Percentiles rank a stretch among this genome's conserved stretches.
These are phyloP conservation scores for Penicillium crystallinum DNA, from an alignment of 495 filamentous ascomycete genomes.

Conservation along the genomic window DNA sequence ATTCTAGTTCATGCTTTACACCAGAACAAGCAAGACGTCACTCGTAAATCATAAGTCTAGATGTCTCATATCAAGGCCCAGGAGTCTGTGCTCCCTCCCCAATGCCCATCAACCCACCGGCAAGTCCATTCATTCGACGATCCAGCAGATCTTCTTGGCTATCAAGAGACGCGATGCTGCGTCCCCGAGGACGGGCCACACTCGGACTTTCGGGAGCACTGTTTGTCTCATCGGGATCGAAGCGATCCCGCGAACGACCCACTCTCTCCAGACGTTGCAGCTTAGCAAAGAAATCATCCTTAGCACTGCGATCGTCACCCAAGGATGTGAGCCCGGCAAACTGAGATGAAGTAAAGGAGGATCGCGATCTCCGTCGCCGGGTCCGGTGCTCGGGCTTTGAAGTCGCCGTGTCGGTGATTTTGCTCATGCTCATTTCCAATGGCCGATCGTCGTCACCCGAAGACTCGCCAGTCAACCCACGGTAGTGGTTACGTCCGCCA, in stretches of 20 bases:
- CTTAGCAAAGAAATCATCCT: constrained; percentile 22
- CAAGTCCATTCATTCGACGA: constrained; percentile 78
- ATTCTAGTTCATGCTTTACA: background rate
- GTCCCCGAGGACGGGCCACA: constrained; percentile 31
- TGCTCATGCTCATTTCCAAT: constrained; percentile 68
- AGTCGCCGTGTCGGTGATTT: constrained; percentile 8
- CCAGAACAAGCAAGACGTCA: background rate
- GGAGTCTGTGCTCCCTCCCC: constrained; percentile 43
- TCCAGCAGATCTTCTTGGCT: constrained; percentile 82
- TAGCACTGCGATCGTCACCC: constrained; percentile 2
- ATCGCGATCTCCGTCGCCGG: constrained; percentile 15
- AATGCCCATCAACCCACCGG: constrained; percentile 69
- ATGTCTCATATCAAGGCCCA: constrained; percentile 6
- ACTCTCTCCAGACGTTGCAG: constrained; percentile 19
- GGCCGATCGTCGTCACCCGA: constrained; percentile 74
- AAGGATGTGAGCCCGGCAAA: constrained; percentile 9
- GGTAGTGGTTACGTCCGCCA: constrained; percentile 31
- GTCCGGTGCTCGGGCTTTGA: constrained; percentile 2
- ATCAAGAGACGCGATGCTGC: constrained; percentile 65
- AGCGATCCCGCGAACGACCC: constrained; percentile 2
- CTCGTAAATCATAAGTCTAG: constrained; percentile 11
- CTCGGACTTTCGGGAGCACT: constrained; percentile 23
- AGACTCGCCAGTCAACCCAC: constrained; percentile 51
- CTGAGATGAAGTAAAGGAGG: constrained; percentile 14
- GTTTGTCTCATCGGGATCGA: constrained; percentile 18